A percentile compares a stretch with the other conserved stretches of the same genome.
These are phyloP conservation scores for Alternaria dauci DNA, from an alignment of 2,329 filamentous ascomycete species.

Conservation along the genomic window DNA sequence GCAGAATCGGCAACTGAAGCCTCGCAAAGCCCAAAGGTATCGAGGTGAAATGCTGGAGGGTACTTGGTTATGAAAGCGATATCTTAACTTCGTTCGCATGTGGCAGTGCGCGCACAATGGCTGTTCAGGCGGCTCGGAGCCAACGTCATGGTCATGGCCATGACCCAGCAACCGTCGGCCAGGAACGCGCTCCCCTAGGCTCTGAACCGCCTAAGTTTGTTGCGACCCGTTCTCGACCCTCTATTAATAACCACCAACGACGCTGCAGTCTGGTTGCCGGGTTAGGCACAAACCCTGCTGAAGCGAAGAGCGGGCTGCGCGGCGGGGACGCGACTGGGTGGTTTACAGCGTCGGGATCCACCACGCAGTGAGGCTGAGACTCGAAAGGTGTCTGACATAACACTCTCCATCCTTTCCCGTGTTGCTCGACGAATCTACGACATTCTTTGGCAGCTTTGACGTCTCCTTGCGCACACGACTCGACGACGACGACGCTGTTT, in stretches of 20 bases:
- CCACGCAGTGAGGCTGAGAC: conserved; percentile 29
- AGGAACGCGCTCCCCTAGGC: conserved; percentile 2
- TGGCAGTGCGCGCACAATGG: background rate
- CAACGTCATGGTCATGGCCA: background rate
- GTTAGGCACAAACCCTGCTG: conserved; percentile 15
- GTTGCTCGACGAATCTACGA: background rate
- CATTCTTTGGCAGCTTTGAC: background rate
- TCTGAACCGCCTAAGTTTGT: background rate
- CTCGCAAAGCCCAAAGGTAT: background rate
- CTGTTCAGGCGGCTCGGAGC: background rate
- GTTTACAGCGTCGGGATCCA: conserved; percentile 11
- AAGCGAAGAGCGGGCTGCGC: conserved; percentile 10
- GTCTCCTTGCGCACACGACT: background rate
- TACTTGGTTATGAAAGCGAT: background rate
- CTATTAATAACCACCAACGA: conserved; percentile 17
- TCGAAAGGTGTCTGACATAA: conserved; percentile 6
- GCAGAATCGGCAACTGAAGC: background rate
- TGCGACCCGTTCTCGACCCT: background rate
- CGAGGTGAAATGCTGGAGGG: background rate
- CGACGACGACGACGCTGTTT: background rate
- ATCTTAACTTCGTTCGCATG: background rate
- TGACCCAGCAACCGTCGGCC: conserved; percentile 3
- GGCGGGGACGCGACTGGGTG: conserved; percentile 18
- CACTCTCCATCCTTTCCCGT: conserved; percentile 1
- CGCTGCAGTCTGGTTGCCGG: conserved; percentile 13